Conservation (phyloP, 805 yeast species). For the Teunomyces atbi region DNA sequence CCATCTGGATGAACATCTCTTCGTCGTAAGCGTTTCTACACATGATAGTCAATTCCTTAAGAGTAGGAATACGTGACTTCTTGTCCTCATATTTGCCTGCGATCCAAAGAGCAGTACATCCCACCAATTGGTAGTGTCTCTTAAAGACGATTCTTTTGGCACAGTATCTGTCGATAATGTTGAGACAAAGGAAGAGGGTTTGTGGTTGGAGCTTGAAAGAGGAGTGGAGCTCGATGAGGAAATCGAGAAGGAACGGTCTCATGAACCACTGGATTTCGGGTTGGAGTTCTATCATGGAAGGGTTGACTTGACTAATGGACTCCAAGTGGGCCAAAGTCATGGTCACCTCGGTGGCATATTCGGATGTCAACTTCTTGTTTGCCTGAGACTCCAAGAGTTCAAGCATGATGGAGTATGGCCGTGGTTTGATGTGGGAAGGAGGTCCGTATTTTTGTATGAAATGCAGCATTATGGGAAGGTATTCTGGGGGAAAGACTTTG, state of each 20-base stretch:
- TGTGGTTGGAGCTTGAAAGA: conserved; percentile 41
- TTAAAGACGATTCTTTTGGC: conserved; percentile 46
- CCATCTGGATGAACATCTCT: conserved; percentile 50
- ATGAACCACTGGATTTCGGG: conserved; percentile 50
- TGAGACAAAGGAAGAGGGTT: conserved; percentile 43
- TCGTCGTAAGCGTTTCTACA: conserved; percentile 59
- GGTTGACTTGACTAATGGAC: conserved; percentile 41
- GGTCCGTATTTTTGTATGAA: conserved; percentile 17
- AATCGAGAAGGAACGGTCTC: conserved; percentile 46
- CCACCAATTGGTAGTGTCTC: conserved; percentile 47
- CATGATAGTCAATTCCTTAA: conserved; percentile 53
- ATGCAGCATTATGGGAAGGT: conserved; percentile 2
- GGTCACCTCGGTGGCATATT: conserved; percentile 41
- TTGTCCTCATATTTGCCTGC: conserved; percentile 58
- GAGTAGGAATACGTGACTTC: conserved; percentile 56
- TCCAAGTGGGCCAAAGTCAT: conserved; percentile 42
- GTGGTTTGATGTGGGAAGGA: conserved; percentile 29
- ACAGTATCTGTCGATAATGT: conserved; percentile 47
- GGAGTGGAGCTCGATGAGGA: conserved; percentile 43
- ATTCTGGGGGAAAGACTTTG: background rate
- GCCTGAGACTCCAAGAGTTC: conserved; percentile 49
- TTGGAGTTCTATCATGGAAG: conserved; percentile 49
- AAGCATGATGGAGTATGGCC: conserved; percentile 41
- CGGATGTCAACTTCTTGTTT: conserved; percentile 41
- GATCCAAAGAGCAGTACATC: conserved; percentile 48